These are phyloP conservation scores for Heliamphora exappendiculata DNA, from an alignment of 148 eudicot species.

Conservation along the genomic window DNA sequence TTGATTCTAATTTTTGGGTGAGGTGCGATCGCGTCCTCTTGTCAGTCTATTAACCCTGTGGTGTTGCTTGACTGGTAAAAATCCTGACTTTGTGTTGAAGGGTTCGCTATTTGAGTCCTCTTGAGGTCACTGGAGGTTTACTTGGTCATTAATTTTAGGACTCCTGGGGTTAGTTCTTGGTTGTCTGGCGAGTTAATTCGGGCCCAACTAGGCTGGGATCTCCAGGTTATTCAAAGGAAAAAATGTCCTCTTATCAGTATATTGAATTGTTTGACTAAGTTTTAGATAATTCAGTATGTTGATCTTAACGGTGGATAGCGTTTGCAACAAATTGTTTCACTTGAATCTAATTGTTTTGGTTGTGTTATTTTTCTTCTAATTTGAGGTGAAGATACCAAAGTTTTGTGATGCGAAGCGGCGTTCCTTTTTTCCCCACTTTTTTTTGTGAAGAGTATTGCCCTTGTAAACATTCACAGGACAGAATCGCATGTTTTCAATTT, in stretches of 20 bases:
- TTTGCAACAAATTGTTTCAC: too few relatives aligned
- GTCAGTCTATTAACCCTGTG: neutral
- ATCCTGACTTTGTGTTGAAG: too few relatives aligned
- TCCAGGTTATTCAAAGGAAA: too few relatives aligned
- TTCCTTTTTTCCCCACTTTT: neutral
- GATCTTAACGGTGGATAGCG: neutral
- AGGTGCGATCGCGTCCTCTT: neutral
- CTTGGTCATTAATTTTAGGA: too few relatives aligned
- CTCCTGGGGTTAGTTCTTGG: neutral
- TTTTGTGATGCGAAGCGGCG: neutral
- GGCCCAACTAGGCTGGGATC: too few relatives aligned
- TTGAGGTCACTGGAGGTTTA: too few relatives aligned
- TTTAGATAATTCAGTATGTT: neutral
- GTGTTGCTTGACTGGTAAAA: too few relatives aligned
- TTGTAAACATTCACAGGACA: neutral
- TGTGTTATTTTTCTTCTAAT: neutral
- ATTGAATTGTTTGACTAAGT: neutral
- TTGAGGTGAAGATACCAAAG: neutral
- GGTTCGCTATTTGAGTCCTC: too few relatives aligned
- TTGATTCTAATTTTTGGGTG: neutral
- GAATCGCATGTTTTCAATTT: neutral
- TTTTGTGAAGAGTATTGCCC: neutral
- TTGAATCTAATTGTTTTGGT: neutral
- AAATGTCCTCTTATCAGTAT: neutral
- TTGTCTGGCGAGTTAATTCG: too few relatives aligned